These are phyloP conservation scores for Microdochium paspali DNA, from an alignment of 2,329 filamentous ascomycete genomes.

Conservation along the genomic window DNA sequence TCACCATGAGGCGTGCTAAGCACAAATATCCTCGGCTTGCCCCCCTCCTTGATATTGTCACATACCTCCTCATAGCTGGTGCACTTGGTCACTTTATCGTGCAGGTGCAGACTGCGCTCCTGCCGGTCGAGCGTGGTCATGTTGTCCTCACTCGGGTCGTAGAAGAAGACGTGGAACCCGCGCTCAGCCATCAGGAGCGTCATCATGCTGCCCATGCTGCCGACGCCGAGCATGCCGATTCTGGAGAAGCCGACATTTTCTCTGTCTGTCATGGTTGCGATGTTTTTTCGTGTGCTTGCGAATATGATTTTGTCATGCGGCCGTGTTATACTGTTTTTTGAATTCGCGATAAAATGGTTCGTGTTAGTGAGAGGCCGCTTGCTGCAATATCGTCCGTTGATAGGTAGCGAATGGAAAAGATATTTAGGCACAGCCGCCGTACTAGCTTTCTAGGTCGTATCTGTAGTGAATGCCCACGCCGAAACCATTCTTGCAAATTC, in stretches of 20 bases:
- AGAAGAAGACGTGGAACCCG: conserved; percentile 41
- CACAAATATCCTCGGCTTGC: conserved; percentile 36
- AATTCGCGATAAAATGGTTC: too few relatives aligned
- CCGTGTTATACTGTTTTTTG: too few relatives aligned
- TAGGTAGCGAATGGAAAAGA: too few relatives aligned
- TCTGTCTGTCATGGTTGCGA: background rate
- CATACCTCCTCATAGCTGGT: conserved; percentile 40
- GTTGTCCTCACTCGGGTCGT: conserved; percentile 38
- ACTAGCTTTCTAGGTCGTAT: too few relatives aligned
- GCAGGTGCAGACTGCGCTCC: conserved; percentile 14
- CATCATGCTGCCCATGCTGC: conserved; percentile 52
- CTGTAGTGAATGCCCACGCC: too few relatives aligned
- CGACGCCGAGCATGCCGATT: conserved; percentile 48
- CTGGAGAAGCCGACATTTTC: conserved; percentile 10
- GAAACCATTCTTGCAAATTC: too few relatives aligned
- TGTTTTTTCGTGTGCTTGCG: background rate
- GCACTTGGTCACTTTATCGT: background rate
- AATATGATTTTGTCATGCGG: background rate
- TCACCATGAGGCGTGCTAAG: conserved; percentile 40
- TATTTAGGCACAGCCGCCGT: too few relatives aligned
- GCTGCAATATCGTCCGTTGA: too few relatives aligned
- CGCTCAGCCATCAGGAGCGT: conserved; percentile 48
- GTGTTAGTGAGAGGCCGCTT: too few relatives aligned
- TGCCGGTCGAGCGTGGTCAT: conserved; percentile 28
- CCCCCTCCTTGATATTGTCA: conserved; percentile 26